These are phyloP conservation scores for Ustilago sp. DNA, from an alignment of 1,284 basidiomycete genomes.

Conservation along the genomic window DNA sequence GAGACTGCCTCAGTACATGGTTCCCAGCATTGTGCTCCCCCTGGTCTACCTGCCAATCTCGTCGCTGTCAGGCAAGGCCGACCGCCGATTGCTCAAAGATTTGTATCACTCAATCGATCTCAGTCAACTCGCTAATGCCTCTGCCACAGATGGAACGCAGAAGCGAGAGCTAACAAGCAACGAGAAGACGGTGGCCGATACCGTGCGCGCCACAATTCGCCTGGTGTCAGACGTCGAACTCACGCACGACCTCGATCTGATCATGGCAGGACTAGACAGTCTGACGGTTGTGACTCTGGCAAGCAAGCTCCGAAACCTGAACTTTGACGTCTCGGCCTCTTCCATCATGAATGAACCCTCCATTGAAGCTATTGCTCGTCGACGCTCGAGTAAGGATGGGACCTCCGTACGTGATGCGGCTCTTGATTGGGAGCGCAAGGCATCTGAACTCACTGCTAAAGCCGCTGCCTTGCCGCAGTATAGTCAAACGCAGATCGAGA, in stretches of 20 bases:
- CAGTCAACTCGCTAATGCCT: not conserved
- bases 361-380: slow-evolving; percentile 47
- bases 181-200: slow-evolving; percentile 41
- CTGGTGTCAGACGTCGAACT: slow-evolving; percentile 21
- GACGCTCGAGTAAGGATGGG: not conserved
- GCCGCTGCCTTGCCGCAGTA: slow-evolving; percentile 18
- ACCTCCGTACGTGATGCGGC: not conserved
- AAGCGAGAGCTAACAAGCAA: slow-evolving; percentile 24
- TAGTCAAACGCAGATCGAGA: slow-evolving; percentile 8
- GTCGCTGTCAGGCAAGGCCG: slow-evolving; percentile 60
- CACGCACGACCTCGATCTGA: slow-evolving; percentile 38
- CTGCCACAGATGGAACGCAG: slow-evolving; percentile 2
- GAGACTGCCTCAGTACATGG: slow-evolving; percentile 61
- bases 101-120: slow-evolving; percentile 41
- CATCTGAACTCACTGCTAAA: slow-evolving; percentile 20
- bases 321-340: slow-evolving; percentile 36
- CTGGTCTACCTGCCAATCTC: slow-evolving; percentile 56
- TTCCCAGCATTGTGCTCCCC: slow-evolving; percentile 56
- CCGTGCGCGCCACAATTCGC: slow-evolving; percentile 25
- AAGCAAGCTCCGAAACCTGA: slow-evolving; percentile 44
- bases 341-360: slow-evolving; percentile 52
- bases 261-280: slow-evolving; percentile 63
- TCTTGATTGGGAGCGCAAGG: slow-evolving; percentile 14
- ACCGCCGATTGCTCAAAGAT: slow-evolving; percentile 39
- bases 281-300: slow-evolving; percentile 58